These are phyloP conservation scores for Rosa rugosa DNA, from an alignment of 306 rosid genomes.

Conservation along the genomic window DNA sequence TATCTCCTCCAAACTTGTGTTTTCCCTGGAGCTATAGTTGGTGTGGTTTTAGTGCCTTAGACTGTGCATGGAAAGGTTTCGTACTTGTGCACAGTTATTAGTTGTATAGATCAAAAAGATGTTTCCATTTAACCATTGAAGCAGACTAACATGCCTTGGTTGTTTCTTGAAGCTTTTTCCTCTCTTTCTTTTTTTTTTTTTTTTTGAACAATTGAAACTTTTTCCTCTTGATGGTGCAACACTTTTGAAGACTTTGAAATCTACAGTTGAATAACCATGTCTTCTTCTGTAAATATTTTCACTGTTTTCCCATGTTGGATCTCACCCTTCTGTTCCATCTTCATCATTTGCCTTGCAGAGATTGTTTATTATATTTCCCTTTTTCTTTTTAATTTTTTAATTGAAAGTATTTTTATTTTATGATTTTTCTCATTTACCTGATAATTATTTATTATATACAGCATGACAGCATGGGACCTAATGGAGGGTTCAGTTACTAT, in stretches of 20 bases:
- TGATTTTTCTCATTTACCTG: constrained; percentile 16
- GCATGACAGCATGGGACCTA: constrained; percentile 94
- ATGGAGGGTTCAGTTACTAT: constrained; percentile 84
- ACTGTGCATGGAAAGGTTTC: background rate
- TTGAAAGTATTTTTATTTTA: background rate
- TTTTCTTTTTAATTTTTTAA: background rate
- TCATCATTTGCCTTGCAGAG: constrained; percentile 4
- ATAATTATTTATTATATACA: constrained; percentile 50
- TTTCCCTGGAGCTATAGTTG: background rate
- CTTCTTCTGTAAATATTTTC: background rate
- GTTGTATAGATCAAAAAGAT: too few species aligned
- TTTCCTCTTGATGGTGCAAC: background rate
- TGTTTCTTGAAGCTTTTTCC: background rate
- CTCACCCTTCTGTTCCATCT: background rate
- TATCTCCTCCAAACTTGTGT: background rate
- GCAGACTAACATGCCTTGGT: background rate
- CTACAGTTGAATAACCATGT: background rate
- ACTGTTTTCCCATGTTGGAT: background rate
- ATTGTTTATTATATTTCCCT: constrained; percentile 6
- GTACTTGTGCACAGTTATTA: background rate
- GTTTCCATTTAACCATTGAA: background rate
- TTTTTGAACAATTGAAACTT: too few species aligned
- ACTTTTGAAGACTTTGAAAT: background rate
- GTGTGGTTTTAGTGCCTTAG: background rate
- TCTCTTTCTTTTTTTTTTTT: too few species aligned